phyloP scores from a whole-genome alignment of 345 rosid species.

The Eucalyptus cloeziana region DNA sequence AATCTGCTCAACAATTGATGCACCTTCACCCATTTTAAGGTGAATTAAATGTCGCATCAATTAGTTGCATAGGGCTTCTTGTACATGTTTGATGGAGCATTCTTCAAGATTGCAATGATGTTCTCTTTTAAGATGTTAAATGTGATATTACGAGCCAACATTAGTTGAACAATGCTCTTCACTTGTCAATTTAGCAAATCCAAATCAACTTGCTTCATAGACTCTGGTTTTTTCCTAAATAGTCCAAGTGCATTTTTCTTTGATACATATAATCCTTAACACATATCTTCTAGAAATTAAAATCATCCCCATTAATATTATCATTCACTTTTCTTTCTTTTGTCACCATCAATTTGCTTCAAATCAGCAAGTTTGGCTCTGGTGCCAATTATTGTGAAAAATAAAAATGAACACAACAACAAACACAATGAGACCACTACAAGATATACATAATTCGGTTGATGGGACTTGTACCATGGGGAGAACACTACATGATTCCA shows the following conservation, averaged over 20 bases:
- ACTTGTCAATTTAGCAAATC: not conserved
- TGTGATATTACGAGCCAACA: not conserved
- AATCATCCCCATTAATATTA: not conserved
- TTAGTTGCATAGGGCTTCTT: not conserved
- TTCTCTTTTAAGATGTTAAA: not conserved
- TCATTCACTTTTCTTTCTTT: not conserved
- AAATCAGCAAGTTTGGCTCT: not conserved
- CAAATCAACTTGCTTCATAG: not conserved
- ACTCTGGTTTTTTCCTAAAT: not conserved
- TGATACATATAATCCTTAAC: not conserved
- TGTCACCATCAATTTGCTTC: not conserved
- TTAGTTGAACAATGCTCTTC: not conserved
- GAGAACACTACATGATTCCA: not conserved
- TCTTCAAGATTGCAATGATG: not conserved
- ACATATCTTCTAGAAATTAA: not conserved
- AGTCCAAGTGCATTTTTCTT: not conserved
- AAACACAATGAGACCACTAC: not conserved
- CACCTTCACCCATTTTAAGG: not conserved
- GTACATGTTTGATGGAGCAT: not conserved
- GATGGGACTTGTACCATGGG: not conserved
- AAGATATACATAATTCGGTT: not conserved
- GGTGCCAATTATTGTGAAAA: not conserved
- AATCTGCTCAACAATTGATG: not conserved
- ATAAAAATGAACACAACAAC: not conserved
- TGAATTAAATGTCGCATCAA: not conserved